A percentile compares a stretch with the other conserved stretches of the same genome.
These are phyloP conservation scores for Madurella mycetomatis DNA, from an alignment of 2,329 filamentous ascomycete species.

Conservation along the genomic window DNA sequence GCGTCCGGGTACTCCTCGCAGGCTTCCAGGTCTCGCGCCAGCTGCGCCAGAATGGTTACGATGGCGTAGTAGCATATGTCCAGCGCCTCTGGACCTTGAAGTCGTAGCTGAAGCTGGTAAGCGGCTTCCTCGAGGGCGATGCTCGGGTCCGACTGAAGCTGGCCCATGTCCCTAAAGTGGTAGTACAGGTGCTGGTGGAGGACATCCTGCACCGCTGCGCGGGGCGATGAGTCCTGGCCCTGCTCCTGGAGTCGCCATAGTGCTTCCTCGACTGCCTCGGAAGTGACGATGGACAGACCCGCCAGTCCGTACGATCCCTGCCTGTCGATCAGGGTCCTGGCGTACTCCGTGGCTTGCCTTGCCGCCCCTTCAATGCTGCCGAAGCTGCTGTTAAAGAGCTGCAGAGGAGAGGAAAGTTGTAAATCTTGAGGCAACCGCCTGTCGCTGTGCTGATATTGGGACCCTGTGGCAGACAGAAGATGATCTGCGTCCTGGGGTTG, in stretches of 20 bases:
- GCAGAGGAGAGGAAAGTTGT: constrained; percentile 3
- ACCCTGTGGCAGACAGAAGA: constrained; percentile 9
- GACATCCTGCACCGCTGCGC: constrained; percentile 16
- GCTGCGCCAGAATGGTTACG: background rate
- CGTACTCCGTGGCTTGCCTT: constrained; percentile 9
- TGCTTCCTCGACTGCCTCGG: constrained; percentile 5
- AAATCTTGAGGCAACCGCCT: background rate
- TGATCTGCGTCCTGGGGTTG: constrained; percentile 6
- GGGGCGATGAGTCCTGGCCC: background rate
- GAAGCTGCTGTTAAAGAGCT: background rate
- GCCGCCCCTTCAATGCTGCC: constrained; percentile 10
- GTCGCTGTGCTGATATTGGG: constrained; percentile 9
- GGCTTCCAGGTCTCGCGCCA: background rate
- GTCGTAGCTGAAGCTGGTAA: constrained; percentile 16
- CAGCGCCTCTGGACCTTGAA: constrained; percentile 12
- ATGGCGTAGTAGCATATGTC: constrained; percentile 16
- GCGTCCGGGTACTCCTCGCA: background rate
- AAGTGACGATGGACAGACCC: constrained; percentile 1
- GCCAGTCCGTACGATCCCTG: background rate
- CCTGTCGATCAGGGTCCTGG: background rate
- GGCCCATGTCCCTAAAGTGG: constrained; percentile 1
- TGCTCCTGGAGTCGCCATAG: constrained; percentile 22
- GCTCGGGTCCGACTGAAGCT: background rate
- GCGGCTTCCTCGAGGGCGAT: constrained; percentile 18
- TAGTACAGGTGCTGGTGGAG: constrained; percentile 8